Evolutionary conservation across 345 rosid species (phyloP).

Genomic region (Camelina laxa): DNA sequence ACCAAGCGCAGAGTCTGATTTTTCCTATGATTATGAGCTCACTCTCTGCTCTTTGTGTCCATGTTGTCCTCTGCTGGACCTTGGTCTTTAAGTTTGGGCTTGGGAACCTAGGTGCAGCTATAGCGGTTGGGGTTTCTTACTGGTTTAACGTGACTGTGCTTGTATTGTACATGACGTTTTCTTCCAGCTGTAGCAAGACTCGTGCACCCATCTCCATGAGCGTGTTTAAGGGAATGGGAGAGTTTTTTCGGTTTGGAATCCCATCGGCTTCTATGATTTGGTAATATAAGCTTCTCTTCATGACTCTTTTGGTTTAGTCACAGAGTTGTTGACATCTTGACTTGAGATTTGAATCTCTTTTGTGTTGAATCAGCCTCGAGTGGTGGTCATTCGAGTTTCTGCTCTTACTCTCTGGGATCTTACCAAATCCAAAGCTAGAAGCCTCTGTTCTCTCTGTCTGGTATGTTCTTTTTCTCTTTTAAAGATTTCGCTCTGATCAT

Average conservation of each 20-base stretch:
- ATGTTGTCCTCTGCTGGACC: conserved; percentile 60
- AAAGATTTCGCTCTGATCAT: background rate
- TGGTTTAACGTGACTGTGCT: conserved; percentile 61
- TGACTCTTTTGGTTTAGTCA: background rate
- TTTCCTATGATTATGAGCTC: too few species aligned
- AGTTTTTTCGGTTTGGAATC: conserved; percentile 69
- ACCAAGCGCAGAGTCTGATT: too few species aligned
- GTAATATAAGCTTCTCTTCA: conserved; percentile 39
- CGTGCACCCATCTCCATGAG: conserved; percentile 50
- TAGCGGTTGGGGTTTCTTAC: conserved; percentile 52
- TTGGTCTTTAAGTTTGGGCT: conserved; percentile 57
- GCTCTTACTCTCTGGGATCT: conserved; percentile 70
- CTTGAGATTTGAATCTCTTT: background rate
- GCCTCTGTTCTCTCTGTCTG: conserved; percentile 87
- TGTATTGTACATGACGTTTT: conserved; percentile 54
- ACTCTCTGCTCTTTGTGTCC: conserved; percentile 39
- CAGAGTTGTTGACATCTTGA: background rate
- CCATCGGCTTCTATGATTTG: conserved; percentile 76
- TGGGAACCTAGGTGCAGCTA: conserved; percentile 55
- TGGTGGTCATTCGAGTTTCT: conserved; percentile 97
- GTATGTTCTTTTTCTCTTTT: conserved; percentile 47
- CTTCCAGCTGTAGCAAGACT: conserved; percentile 54
- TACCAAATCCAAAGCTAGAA: conserved; percentile 86
- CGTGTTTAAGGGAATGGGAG: conserved; percentile 53
- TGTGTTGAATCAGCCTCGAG: conserved; percentile 64